Evolutionary conservation across 2,329 filamentous ascomycete genomes (phyloP), one percentile per base, ranked within the genome.

Genomic region (Xylaria sp.): DNA sequence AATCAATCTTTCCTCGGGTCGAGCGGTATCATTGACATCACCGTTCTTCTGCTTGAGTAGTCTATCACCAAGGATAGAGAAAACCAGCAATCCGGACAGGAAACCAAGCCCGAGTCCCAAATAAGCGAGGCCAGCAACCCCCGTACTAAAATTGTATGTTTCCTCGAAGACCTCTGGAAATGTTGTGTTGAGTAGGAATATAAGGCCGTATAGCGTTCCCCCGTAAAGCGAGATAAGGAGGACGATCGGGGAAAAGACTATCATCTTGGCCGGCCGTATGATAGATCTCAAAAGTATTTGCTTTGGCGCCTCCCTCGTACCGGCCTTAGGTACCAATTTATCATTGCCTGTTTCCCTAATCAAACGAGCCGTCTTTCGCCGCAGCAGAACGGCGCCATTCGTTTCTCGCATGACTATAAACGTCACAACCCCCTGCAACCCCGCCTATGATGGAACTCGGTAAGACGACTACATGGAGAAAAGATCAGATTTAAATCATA

Each of bases 401-500:
- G 67, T 69, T 48, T 69, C 67, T 41, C 67, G 59, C 67, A 66
- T 63, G 55, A 69, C 63, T 13, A 66, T 6, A 3, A 63, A 12
- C 9, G 63, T 61, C 3, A 28, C 50, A 46, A 52, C 25, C 23
- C 28, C 58, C 25, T 50, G 58, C 28, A 50, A 25, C 8, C 57
- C 63, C 1, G 63, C 30, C 63, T 66, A 36, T 48, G 2, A 28
- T 23, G 15, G 7, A 39, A 23, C 4, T 32, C 4, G 5, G 10
- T 57, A 52, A 57, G 58, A 48, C 15, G 6, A 36, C n/a, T 15
- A 15, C 12, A 28, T 20, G 4, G 23, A 6, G 8, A 25, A 32
- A 18, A n/a, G 1, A 34, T 28, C 0, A 4, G n/a, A 10, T 8
- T 13, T 6, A 4, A 18, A 18, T 75, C 39, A 72, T 75, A 81